Evolutionary conservation across 2,329 filamentous ascomycete genomes (phyloP), one percentile per base, ranked within the genome.

Genomic region (Colletotrichum tamarilloi): DNA sequence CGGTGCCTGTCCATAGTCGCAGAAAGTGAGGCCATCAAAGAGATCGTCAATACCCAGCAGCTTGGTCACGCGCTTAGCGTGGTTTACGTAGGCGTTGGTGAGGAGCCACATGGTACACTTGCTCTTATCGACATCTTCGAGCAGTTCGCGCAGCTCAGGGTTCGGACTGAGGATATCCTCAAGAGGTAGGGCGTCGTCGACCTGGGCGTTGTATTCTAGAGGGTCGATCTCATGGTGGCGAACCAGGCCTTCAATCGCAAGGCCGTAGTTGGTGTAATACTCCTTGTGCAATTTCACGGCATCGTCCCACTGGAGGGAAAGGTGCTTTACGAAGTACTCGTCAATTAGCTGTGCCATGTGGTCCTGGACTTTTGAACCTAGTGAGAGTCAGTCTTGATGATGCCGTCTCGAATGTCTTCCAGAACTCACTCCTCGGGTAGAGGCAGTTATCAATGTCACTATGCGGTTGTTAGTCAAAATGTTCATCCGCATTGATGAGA

Each of bases 371-470:
- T 93, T 93, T 76, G 91, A 91, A 80, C 90, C 93, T 92, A 74
- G 11, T 49, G 11, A 3, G n/a, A 9, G 42, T 73, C 59, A 74
- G 70, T 14, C 53, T 66, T 28, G n/a, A 49, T 12, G 16, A 5
- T 42, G 12, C 22, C 53, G 35, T 9, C 4, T n/a, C 11, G 2
- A 22, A 16, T 8, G 16, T 26, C 4, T 32, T 5, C 8, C 14
- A 5, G 14, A 6, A 81, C 89, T 83, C 80, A 95, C 94, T 95
- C 84, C 93, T 95, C 0, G 95, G 92, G 80, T 98, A 98, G 68
- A 98, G 90, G 84, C 97, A 99, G 81, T 99, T 99, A 87, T 99
- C 97, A 80, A 99, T 98, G 81, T 99, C 97, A 80, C 98, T 98
- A 82, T 7, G 19, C 16, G 5, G 1, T 22, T 52, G 16, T 63